Evolutionary conservation across 2,329 filamentous ascomycete species (phyloP).

Genomic region (Hypomyces rosellus): DNA sequence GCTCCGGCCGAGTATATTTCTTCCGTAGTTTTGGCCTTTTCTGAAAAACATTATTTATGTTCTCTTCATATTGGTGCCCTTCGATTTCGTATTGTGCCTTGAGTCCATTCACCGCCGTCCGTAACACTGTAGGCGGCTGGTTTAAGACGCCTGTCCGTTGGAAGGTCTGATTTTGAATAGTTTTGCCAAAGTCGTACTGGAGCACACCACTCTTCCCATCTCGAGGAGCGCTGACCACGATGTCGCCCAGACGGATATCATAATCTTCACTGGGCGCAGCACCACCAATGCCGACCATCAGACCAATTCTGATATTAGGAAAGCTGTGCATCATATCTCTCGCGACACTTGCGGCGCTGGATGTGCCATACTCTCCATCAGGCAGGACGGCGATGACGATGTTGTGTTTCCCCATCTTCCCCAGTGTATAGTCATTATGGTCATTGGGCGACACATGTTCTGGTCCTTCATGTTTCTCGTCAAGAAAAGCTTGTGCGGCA

Average conservation of each 20-base stretch:
- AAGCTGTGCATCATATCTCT: conserved; percentile 24
- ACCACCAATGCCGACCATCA: conserved; percentile 12
- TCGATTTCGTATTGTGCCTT: no score
- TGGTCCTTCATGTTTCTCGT: conserved; percentile 21
- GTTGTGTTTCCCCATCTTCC: conserved; percentile 13
- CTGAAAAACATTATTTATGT: no score
- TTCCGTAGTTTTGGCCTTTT: no score
- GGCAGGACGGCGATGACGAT: conserved; percentile 14
- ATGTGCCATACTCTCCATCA: conserved; percentile 10
- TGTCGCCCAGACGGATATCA: conserved; percentile 26
- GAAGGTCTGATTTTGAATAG: no score
- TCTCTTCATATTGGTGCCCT: no score
- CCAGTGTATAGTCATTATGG: conserved; percentile 12
- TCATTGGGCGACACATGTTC: conserved; percentile 20
- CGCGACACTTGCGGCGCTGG: conserved; percentile 17
- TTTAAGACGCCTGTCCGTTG: no score
- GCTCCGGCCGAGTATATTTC: no score
- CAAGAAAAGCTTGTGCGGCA: conserved; percentile 32
- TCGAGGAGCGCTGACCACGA: conserved; percentile 14
- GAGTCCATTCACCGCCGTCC: no score
- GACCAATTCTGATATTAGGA: conserved; percentile 21
- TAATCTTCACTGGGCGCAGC: conserved; percentile 23
- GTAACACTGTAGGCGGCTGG: no score
- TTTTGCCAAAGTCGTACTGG: no score
- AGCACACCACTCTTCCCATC: no score